phyloP scores from a whole-genome alignment of 2,329 filamentous ascomycete genomes.

The Aureobasidium melanogenum region DNA sequence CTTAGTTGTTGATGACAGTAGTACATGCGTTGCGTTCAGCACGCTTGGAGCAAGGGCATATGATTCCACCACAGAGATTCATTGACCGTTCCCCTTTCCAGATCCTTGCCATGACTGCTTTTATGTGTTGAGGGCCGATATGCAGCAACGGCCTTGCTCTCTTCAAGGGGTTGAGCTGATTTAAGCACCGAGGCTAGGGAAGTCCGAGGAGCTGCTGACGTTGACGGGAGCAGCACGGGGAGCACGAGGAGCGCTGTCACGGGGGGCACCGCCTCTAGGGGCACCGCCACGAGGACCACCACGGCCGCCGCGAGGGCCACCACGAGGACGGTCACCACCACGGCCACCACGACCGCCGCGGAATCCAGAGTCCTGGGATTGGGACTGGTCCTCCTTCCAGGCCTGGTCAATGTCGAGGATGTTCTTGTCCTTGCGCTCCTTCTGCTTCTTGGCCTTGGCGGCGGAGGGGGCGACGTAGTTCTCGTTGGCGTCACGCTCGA shows the following conservation, averaged over 20 bases:
- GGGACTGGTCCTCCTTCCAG: constrained; percentile 44
- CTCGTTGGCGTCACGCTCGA: constrained; percentile 48
- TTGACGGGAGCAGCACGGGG: constrained; percentile 20
- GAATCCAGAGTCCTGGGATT: constrained; percentile 38
- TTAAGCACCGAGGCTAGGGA: constrained; percentile 26
- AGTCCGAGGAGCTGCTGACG: constrained; percentile 24
- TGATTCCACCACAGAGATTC: background rate
- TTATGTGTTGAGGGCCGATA: background rate
- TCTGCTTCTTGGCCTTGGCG: constrained; percentile 74
- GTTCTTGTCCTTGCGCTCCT: constrained; percentile 87
- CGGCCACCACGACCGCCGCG: constrained; percentile 41
- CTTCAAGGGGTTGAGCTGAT: background rate
- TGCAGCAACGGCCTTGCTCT: constrained; percentile 3
- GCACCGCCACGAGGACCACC: constrained; percentile 43
- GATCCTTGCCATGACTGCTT: constrained; percentile 6
- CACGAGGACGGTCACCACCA: constrained; percentile 31
- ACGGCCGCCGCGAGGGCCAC: constrained; percentile 41
- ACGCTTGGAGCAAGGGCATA: background rate
- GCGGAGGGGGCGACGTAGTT: constrained; percentile 62
- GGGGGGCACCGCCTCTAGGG: constrained; percentile 30
- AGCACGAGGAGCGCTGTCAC: constrained; percentile 35
- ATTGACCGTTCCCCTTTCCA: background rate
- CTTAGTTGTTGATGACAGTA: constrained; percentile 10
- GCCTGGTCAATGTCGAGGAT: constrained; percentile 75
- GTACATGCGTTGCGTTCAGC: background rate